Percentiles rank a stretch among this genome's conserved stretches.
Evolutionary conservation across 2,329 filamentous ascomycete species (phyloP).

Genomic region (Pseudogymnoascus sp.): DNA sequence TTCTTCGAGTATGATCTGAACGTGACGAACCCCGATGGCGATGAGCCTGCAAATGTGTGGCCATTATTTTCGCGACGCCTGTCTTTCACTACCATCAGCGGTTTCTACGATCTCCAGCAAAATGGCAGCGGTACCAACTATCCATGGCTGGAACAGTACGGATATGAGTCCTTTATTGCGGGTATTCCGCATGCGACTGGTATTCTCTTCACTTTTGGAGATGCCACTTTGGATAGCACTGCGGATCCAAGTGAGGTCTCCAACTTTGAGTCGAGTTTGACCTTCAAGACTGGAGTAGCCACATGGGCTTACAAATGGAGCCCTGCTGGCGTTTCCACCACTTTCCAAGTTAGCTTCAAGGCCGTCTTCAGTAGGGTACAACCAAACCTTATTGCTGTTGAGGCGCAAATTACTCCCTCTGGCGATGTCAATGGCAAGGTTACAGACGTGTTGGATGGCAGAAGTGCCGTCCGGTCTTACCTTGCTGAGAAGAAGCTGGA

Average conservation of each 20-base stretch:
- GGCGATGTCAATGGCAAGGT: constrained; percentile 47
- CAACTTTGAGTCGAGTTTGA: constrained; percentile 51
- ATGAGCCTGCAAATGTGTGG: constrained; percentile 50
- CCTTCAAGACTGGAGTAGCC: constrained; percentile 54
- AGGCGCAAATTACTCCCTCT: constrained; percentile 49
- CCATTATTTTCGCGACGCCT: constrained; percentile 56
- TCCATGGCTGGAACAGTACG: constrained; percentile 60
- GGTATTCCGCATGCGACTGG: constrained; percentile 63
- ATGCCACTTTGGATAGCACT: constrained; percentile 50
- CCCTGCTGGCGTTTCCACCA: constrained; percentile 37
- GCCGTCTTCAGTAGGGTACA: constrained; percentile 40
- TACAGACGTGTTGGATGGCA: constrained; percentile 60
- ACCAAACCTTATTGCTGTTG: constrained; percentile 36
- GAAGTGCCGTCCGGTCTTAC: constrained; percentile 56
- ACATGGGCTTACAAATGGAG: constrained; percentile 61
- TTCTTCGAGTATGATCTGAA: constrained; percentile 28
- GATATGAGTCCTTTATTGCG: constrained; percentile 61
- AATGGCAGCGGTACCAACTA: constrained; percentile 55
- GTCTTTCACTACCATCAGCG: constrained; percentile 58
- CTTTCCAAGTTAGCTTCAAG: constrained; percentile 53
- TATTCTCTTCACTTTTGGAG: constrained; percentile 47
- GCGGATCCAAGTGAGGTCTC: constrained; percentile 51
- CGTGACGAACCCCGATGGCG: constrained; percentile 23
- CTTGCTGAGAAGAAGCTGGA: constrained; percentile 49
- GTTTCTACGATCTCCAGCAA: constrained; percentile 56